Evolutionary conservation across 495 filamentous ascomycete genomes (phyloP).

Genomic region (Cryomyces minteri): DNA sequence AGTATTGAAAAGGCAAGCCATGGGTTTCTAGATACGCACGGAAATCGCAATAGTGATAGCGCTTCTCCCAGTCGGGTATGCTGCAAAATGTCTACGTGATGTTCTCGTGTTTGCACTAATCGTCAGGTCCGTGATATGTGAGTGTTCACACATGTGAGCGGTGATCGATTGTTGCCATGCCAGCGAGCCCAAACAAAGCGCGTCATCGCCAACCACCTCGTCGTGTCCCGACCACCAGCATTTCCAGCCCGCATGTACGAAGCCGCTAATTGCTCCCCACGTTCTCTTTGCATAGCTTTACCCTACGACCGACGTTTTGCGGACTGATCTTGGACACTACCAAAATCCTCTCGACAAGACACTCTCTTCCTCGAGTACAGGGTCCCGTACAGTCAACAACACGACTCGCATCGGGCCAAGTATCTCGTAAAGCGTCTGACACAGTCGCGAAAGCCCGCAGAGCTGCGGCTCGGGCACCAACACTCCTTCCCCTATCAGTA

Average conservation of each 20-base stretch:
- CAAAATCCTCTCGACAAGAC: background rate
- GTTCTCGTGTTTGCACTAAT: too few relatives aligned
- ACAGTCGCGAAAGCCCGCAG: background rate
- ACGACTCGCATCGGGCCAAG: background rate
- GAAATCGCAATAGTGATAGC: too few relatives aligned
- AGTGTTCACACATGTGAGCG: too few relatives aligned
- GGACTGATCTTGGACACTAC: too few relatives aligned
- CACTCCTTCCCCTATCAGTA: background rate
- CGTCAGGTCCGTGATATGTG: too few relatives aligned
- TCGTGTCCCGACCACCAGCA: background rate
- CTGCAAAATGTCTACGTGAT: too few relatives aligned
- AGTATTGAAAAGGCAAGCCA: too few relatives aligned
- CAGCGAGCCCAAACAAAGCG: background rate
- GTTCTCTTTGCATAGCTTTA: background rate
- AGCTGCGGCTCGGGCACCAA: background rate
- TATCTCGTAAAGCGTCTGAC: background rate
- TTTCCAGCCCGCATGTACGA: background rate
- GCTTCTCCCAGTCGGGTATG: too few relatives aligned
- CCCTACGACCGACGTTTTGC: too few relatives aligned
- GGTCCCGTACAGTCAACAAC: background rate
- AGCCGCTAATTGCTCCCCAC: conserved; percentile 4
- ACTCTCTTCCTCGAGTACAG: background rate
- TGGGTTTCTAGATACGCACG: too few relatives aligned
- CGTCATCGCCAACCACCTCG: background rate
- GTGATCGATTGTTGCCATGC: too few relatives aligned